Base-by-base conservation (phyloP, 2,329 filamentous ascomycete species). In the Davidsoniella eucalypti region DNA sequence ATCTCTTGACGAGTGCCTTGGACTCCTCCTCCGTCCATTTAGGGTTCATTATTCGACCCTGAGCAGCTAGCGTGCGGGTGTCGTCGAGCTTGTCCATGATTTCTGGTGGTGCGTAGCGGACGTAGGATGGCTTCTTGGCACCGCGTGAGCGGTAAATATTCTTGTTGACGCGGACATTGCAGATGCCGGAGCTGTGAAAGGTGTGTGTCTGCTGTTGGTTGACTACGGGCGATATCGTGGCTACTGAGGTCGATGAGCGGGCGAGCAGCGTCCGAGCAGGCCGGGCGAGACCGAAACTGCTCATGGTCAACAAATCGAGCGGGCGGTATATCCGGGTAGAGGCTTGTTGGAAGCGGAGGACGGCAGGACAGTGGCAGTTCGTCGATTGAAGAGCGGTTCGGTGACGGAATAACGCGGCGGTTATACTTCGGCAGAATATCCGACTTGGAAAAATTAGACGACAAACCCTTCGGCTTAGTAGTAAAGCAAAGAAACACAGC, bases 141-240 rank as follows among this genome's bases (percentile, higher is more conserved):
- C 46, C 51, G 33, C 47, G 51, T 18, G 45, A 44, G 29, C 50
- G 44, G 44, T 53, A 53, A 23, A 47, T 42, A 38, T 49, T 47
- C 38, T 48, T 49, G 43, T n/a, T 23, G 29, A 23, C 38, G 21
- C 46, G 39, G 36, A 38, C 46, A 39, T 33, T n/a, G 43, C 26
- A 44, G 39, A 57, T 67, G 75, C 70, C 67, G 54, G 65, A 68
- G 61, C 63, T 73, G 64, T 77, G 73, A 60, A 78, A 74, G 52
- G 62, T 62, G 57, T 64, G 8, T 33, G 29, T 12, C 29, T 65
- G 52, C 63, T 40, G 9, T 21, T 33, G 23, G 25, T 21, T 23
- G 36, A 26, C 21, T 36, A 37, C 14, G 9, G 41, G 18, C 33
- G 61, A 57, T 53, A 59, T 50, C 52, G 57, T 55, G 50, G 59